Base-by-base conservation (phyloP, 805 yeast genomes). In the Helenozyma rhizophorensis region DNA sequence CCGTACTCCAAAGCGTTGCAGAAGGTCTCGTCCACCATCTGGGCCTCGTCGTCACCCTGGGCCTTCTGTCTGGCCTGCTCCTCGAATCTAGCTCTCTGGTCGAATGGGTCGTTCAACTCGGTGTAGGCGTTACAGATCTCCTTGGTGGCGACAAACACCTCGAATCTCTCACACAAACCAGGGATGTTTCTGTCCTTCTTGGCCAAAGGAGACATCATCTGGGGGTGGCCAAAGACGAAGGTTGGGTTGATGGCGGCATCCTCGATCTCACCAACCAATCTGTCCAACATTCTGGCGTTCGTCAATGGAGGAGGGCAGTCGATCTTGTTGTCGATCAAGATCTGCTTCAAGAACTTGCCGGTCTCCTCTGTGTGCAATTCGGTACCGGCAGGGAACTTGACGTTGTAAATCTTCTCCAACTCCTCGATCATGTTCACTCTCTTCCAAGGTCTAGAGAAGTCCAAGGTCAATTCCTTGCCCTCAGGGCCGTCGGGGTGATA, bases 1-100 rank as follows among this genome's bases (percentile, higher is more conserved):
- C 97, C 98, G 65, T 87, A 90, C 72, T 90, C 98, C 56, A 90
- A 77, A 48, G 98, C 97, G 54, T 89, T 85, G 74, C 95, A 83
- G 89, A 90, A 90, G 45, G 85, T 83, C 72, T 90, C 98, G 63
- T 90, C 98, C 45, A 93, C 76, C 64, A 88, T 59, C 73, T 90
- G 97, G 42, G 96, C 98, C 72, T 93, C 98, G 58, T 90, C 98
- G 59, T 90, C 98, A 74, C 98, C 98, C 68, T 87, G 96, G 48
- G 72, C 97, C 74, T 90, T 90, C 75, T 93, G 98, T 68, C 85
- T 81, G 30, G 98, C 97, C 72, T 90, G 98, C 70, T 93, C 98
- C 72, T 90, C 97, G 62, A 90, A 90, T 72, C 97, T 81, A 39
- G 76, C 82, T 68, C 96, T 86, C 75, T 90, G 98, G 64, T 90